Evolutionary conservation across 2,329 filamentous ascomycete species (phyloP).

Genomic region (Claviceps humidiphila): DNA sequence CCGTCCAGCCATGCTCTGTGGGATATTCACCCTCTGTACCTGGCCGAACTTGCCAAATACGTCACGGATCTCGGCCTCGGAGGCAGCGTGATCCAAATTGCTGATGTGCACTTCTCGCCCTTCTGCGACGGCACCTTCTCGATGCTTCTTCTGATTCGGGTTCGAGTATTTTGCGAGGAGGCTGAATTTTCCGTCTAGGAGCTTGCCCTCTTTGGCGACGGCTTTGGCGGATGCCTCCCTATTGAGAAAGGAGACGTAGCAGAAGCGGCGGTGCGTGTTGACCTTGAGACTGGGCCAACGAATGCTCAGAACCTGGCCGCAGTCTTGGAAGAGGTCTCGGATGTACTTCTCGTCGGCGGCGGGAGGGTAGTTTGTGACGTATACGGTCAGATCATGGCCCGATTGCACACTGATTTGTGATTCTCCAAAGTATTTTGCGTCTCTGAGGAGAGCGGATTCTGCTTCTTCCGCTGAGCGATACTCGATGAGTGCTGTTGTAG

Average conservation of each 20-base stretch:
- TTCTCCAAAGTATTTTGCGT: slow-evolving; percentile 67
- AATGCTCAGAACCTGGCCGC: slow-evolving; percentile 71
- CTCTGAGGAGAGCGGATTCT: slow-evolving; percentile 63
- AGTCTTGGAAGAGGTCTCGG: slow-evolving; percentile 54
- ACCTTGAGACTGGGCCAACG: slow-evolving; percentile 85
- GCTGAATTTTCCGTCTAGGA: slow-evolving; percentile 54
- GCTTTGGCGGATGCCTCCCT: slow-evolving; percentile 56
- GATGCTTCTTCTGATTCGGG: slow-evolving; percentile 61
- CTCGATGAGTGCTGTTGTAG: slow-evolving; percentile 66
- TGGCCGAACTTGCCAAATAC: slow-evolving; percentile 65
- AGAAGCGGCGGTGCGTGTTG: slow-evolving; percentile 82
- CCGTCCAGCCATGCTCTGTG: slow-evolving; percentile 52
- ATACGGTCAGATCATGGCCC: slow-evolving; percentile 70
- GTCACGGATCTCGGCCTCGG: slow-evolving; percentile 55
- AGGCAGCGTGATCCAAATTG: slow-evolving; percentile 48
- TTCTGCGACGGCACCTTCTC: slow-evolving; percentile 71
- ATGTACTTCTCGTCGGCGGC: slow-evolving; percentile 59
- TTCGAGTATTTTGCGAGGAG: slow-evolving; percentile 76
- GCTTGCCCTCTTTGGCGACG: slow-evolving; percentile 55
- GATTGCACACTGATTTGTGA: slow-evolving; percentile 60
- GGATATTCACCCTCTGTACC: slow-evolving; percentile 59
- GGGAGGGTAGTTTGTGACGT: slow-evolving; percentile 80
- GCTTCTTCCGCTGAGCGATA: slow-evolving; percentile 74
- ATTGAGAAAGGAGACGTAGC: slow-evolving; percentile 81
- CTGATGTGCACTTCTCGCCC: slow-evolving; percentile 73